Conservation (phyloP, 2,329 filamentous ascomycete species). For the Trichoderma pleuroti region DNA sequence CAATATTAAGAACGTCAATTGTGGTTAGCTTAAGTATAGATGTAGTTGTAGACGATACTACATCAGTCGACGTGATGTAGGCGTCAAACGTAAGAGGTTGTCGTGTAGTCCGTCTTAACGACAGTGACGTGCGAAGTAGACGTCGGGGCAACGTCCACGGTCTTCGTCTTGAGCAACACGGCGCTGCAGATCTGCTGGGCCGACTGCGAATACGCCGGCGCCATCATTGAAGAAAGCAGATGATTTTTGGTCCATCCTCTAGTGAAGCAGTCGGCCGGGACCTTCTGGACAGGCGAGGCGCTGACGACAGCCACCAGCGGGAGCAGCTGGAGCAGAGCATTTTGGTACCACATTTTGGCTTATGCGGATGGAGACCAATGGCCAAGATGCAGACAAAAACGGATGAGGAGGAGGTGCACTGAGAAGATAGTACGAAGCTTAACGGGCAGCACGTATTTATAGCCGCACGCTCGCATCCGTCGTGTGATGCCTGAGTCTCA, state of each 20-base stretch:
- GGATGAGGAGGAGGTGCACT: background rate
- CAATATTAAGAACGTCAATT: background rate
- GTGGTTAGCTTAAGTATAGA: background rate
- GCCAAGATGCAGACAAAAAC: background rate
- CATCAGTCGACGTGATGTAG: background rate
- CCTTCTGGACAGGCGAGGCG: background rate
- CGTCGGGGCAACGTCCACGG: background rate
- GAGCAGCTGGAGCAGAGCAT: background rate
- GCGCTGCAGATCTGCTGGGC: background rate
- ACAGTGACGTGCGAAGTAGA: background rate
- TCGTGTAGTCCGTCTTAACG: background rate
- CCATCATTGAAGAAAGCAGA: background rate
- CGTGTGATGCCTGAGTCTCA: background rate
- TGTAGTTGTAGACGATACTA: background rate
- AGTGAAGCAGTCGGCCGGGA: background rate
- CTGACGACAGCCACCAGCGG: background rate
- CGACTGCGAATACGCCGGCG: background rate
- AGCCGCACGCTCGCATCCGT: background rate
- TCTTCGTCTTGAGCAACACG: background rate
- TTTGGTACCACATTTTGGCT: background rate
- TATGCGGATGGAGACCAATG: background rate
- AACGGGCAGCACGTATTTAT: background rate
- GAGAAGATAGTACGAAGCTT: background rate
- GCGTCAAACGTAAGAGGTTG: background rate
- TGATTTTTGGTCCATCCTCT: background rate